Evolutionary conservation across 2,329 filamentous ascomycete genomes (phyloP), one percentile per base, ranked within the genome.

Genomic region (Microcera coccophila): DNA sequence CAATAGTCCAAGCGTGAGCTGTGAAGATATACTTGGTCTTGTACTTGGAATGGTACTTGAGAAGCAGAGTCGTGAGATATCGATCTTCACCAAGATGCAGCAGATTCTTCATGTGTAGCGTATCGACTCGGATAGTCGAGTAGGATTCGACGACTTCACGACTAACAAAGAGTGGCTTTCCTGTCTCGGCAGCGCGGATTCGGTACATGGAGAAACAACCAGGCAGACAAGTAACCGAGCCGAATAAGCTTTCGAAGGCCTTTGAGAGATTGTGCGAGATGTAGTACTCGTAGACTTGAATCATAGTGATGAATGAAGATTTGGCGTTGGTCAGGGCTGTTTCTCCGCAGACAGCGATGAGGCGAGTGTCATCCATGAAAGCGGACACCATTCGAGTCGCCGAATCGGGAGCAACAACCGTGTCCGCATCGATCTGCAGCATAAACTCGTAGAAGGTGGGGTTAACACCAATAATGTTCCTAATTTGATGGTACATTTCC

Each of bases 181-280:
- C 91, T 14, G 84, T 89, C 66, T 97, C 93, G 5, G 90, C 87
- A 21, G 93, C 89, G 50, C 93, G 88, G 61, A 98, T 90, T 57
- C 93, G 86, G 70, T 96, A 98, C 93, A 98, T 98, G 59, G 86
- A 90, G 79, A 97, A 98, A 79, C 93, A 98, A 74, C 93, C 93
- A 18, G 93, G 93, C 62, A 98, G 75, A 78, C 93, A 98, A 38
- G 93, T 98, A 56, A 98, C 91, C 54, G 88, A 95, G 44, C 91
- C 93, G 62, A 98, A 98, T 58, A 98, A 76, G 70, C 87, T 93
- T 69, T 97, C 91, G 65, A 98, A 98, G 11, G 91, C 93, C 72
- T 98, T 97, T 56, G 87, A 84, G 55, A 98, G 71, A 65, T 97
- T 95, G 75, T 98, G 91, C 39, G 91, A 97, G 60, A 98, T 98